Evolutionary conservation across 495 filamentous ascomycete species (phyloP).

Genomic region (Neurospora sp.): DNA sequence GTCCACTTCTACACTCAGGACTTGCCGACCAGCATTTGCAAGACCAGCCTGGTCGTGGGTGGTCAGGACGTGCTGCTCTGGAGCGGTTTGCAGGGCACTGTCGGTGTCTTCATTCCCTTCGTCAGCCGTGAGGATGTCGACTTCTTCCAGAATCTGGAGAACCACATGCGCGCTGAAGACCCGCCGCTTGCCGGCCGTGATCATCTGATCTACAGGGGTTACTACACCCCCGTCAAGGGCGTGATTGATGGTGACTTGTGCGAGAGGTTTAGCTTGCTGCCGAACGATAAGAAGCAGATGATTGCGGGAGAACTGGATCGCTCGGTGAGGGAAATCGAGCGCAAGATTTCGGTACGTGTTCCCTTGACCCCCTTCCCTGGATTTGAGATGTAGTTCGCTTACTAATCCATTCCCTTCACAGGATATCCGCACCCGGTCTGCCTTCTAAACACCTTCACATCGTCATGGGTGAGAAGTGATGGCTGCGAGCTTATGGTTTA

Average conservation of each 20-base stretch:
- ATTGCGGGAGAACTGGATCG: slow-evolving; percentile 89
- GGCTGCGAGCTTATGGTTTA: neutral
- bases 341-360: slow-evolving; percentile 77
- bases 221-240: slow-evolving; percentile 95
- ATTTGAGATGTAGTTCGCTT: neutral
- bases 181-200: slow-evolving; percentile 83
- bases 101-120: slow-evolving; percentile 89
- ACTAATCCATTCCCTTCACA: slow-evolving; percentile 34
- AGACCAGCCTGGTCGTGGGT: slow-evolving; percentile 81
- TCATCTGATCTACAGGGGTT: slow-evolving; percentile 87
- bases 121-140: slow-evolving; percentile 84
- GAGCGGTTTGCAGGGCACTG: slow-evolving; percentile 87
- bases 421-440: slow-evolving; percentile 83
- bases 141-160: slow-evolving; percentile 91
- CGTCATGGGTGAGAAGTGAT: neutral
- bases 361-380: neutral
- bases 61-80: slow-evolving; percentile 87
- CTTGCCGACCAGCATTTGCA: slow-evolving; percentile 81
- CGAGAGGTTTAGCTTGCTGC: slow-evolving; percentile 74
- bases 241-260: slow-evolving; percentile 98
- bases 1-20: slow-evolving; percentile 85
- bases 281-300: slow-evolving; percentile 82
- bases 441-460: slow-evolving; percentile 45
- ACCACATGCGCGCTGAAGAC: slow-evolving; percentile 73
- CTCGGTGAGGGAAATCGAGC: slow-evolving; percentile 82